Evolutionary conservation across 1,139 yeast genomes (phyloP), one percentile per base, ranked within the genome.

Genomic region (Candida gigantensis): DNA sequence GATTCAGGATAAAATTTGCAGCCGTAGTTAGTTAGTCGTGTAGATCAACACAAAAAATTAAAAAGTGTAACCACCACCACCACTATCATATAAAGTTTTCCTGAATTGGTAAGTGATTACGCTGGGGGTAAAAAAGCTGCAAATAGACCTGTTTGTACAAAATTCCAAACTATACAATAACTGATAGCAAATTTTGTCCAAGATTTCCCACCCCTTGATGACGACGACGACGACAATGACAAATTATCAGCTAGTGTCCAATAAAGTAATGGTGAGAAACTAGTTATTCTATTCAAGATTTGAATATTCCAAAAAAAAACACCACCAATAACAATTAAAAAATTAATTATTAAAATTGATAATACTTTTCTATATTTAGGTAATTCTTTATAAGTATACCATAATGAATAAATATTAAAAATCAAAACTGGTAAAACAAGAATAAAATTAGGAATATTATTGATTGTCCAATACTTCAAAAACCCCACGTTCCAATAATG

Each of bases 401-500:
- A 57, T 40, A 57, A 41, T 25, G 56, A 42, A 39, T 55, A 45
- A 60, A 60, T 24, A 43, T 60, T 49, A 43, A 82, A 51, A 2
- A 62, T 21, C 3, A 85, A 53, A 9, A 81, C 77, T 1, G 97
- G 98, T 1, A 74, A 44, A 0, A 88, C 94, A 50, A 92, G 68
- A n/a, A 81, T 24, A 52, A 92, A 90, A 56, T 90, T 86, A 8
- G 97, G 96, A 10, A 87, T 59, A 52, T 92, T 90, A 50, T 79
- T 80, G 0, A 69, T 47, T 0, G 94, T 82, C 94, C 96, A 92
- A 58, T 92, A 92, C 32, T 63, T 68, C 35, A 92, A 60, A 39
- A 90, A 79, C 0, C 98, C 98, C 32, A 71, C 74, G 48, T 79
- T 75, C 98, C 98, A 92, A 58, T 92, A 90, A 45, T 80, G 72